Conservation (phyloP, 306 rosid genomes). For the Begonia peltatifolia region DNA sequence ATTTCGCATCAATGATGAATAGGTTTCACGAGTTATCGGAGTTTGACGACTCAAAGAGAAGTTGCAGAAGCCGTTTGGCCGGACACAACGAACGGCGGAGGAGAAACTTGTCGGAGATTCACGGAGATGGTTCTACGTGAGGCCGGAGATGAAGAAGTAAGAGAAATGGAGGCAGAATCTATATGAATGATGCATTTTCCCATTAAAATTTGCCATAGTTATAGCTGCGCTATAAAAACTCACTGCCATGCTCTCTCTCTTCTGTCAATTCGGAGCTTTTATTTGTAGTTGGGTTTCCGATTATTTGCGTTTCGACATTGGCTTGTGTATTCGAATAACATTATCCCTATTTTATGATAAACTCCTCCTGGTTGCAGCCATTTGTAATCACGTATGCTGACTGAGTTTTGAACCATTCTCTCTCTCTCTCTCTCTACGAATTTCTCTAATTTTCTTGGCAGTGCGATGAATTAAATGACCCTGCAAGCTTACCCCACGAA, state of each 20-base stretch:
- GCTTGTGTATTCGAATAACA: not conserved
- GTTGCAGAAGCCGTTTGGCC: slow-evolving; percentile 87
- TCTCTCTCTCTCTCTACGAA: too few species aligned
- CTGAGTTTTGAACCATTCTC: too few species aligned
- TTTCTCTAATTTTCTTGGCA: too few species aligned
- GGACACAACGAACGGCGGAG: slow-evolving; percentile 93
- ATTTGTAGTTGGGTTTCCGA: not conserved
- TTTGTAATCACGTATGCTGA: too few species aligned
- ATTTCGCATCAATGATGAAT: not conserved
- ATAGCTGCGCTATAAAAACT: not conserved
- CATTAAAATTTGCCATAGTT: too few species aligned
- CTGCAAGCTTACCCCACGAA: too few species aligned
- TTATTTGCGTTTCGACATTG: not conserved
- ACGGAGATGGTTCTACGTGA: slow-evolving; percentile 32
- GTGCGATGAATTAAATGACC: too few species aligned
- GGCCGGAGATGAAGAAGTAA: not conserved
- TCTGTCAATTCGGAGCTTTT: slow-evolving; percentile 12
- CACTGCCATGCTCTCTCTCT: slow-evolving; percentile 16
- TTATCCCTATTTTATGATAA: too few species aligned
- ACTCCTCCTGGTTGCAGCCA: too few species aligned
- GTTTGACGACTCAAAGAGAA: slow-evolving; percentile 74
- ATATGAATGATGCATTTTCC: not conserved
- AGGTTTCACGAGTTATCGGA: slow-evolving; percentile 72
- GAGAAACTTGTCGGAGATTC: slow-evolving; percentile 44
- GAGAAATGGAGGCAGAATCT: not conserved